Evolutionary conservation across 169 alveolate genomes (phyloP).

Genomic region (Amoebophrya sp.): DNA sequence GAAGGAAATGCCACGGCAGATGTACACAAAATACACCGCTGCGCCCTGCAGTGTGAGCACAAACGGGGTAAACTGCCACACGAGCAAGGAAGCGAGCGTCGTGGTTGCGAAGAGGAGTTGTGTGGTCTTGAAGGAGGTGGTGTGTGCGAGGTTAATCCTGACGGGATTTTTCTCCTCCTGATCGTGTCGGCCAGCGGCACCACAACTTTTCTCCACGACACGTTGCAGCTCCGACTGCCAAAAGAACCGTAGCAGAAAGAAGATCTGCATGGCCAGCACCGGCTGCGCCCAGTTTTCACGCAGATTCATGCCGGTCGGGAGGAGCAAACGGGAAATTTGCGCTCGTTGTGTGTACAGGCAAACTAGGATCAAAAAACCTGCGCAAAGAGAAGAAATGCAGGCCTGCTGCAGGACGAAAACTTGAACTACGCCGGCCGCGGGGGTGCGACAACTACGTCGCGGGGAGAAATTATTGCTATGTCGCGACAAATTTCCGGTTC

Average conservation of each 20-base stretch:
- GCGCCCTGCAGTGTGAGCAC: neutral
- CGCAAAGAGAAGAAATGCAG: too few species aligned
- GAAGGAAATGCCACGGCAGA: neutral
- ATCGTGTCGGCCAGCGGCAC: too few species aligned
- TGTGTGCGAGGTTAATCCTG: neutral
- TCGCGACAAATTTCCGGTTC: too few species aligned
- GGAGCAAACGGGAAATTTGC: neutral
- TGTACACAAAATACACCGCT: neutral
- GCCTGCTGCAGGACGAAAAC: too few species aligned
- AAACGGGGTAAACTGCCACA: neutral
- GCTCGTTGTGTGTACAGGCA: neutral
- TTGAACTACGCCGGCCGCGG: too few species aligned
- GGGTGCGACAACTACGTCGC: too few species aligned
- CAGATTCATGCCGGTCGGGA: neutral
- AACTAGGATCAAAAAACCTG: neutral
- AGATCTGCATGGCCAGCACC: neutral
- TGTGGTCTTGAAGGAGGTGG: neutral
- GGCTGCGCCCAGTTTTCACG: neutral
- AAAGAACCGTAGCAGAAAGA: neutral
- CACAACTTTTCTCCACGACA: neutral
- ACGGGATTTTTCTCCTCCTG: neutral
- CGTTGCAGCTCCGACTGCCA: neutral
- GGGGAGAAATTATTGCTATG: too few species aligned
- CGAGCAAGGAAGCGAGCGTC: neutral
- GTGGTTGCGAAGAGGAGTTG: neutral